Evolutionary conservation across 2,329 filamentous ascomycete genomes (phyloP).

Genomic region (Plectosphaerella cucumerina): DNA sequence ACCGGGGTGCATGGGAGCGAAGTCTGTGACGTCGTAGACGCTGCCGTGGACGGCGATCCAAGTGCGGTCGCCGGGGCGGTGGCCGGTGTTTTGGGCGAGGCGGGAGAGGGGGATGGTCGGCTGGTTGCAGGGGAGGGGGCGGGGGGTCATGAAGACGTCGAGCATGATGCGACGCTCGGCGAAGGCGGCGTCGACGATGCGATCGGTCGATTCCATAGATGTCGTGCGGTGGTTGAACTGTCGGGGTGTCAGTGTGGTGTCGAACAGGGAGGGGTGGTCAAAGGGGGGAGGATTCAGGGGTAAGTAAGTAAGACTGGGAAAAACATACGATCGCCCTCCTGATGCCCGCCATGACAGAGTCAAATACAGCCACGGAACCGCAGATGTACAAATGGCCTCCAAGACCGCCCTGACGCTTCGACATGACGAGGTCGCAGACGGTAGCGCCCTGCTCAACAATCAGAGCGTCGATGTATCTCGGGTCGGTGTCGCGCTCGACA

Average conservation of each 20-base stretch:
- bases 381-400: constrained; percentile 20
- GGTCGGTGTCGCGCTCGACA: constrained; percentile 42
- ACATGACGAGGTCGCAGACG: constrained; percentile 52
- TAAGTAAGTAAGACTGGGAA: too few relatives aligned
- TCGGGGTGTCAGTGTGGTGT: too few relatives aligned
- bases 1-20: constrained; percentile 48
- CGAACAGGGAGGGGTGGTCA: too few relatives aligned
- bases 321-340: constrained; percentile 39
- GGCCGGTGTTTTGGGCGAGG: constrained; percentile 46
- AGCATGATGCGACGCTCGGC: constrained; percentile 53
- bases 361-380: constrained; percentile 32
- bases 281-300: too few relatives aligned
- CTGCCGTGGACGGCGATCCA: constrained; percentile 50
- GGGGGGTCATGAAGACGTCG: constrained; percentile 54
- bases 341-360: constrained; percentile 52
- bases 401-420: constrained; percentile 49
- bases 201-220: constrained; percentile 46
- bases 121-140: constrained; percentile 44
- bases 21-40: constrained; percentile 50
- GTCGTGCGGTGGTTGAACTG: constrained; percentile 46
- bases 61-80: constrained; percentile 38
- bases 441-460: constrained; percentile 46
- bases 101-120: constrained; percentile 46
- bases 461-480: constrained; percentile 47
- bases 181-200: constrained; percentile 47